Evolutionary conservation across 2,329 filamentous ascomycete species (phyloP).

Genomic region (Colletotrichum sp.): DNA sequence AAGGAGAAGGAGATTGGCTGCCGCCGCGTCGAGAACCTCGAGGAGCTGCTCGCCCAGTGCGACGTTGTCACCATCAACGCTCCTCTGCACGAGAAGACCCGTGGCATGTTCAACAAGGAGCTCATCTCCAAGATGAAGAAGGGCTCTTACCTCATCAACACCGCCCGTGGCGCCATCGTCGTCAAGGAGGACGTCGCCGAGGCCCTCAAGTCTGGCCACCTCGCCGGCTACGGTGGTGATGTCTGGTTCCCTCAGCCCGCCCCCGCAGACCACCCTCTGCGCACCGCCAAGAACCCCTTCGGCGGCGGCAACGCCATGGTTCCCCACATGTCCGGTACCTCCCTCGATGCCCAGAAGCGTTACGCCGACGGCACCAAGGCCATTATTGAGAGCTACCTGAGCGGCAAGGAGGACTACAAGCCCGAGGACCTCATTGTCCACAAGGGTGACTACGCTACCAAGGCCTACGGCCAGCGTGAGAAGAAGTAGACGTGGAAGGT

Average conservation of each 20-base stretch:
- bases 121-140: conserved; percentile 99
- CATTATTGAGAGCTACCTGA: conserved; percentile 91
- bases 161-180: conserved; percentile 96
- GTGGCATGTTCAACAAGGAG: conserved; percentile 97
- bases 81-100: conserved; percentile 97
- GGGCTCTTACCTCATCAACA: conserved; percentile 97
- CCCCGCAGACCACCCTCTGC: conserved; percentile 89
- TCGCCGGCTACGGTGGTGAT: conserved; percentile 86
- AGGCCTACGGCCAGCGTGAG: conserved; percentile 82
- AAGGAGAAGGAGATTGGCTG: conserved; percentile 95
- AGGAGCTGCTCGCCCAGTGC: conserved; percentile 93
- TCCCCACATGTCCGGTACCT: conserved; percentile 98
- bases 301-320: conserved; percentile 99
- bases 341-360: conserved; percentile 94
- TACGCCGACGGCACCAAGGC: conserved; percentile 88
- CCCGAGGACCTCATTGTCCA: conserved; percentile 90
- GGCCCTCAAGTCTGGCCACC: conserved; percentile 88
- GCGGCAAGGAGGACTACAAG: conserved; percentile 84
- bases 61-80: conserved; percentile 99
- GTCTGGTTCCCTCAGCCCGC: conserved; percentile 99
- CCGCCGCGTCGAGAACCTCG: conserved; percentile 84
- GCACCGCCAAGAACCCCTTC: conserved; percentile 91
- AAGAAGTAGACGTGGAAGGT: conserved; percentile 40
- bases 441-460: conserved; percentile 91
- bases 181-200: conserved; percentile 99